phyloP scores from a whole-genome alignment of 2,329 filamentous ascomycete genomes.

The Apiospora malaysiana region DNA sequence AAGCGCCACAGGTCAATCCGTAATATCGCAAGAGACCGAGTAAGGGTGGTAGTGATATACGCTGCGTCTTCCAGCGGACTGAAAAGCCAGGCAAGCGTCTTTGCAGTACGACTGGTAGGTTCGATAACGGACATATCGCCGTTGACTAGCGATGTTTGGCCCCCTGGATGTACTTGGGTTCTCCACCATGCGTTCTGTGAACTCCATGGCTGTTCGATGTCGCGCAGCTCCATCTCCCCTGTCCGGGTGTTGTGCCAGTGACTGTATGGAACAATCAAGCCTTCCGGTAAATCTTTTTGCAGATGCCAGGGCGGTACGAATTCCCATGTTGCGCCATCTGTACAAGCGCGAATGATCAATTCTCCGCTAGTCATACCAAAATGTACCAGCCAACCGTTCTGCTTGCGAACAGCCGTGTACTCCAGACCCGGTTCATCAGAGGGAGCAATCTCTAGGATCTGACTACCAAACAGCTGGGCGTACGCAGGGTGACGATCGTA shows the following conservation, averaged over 20 bases:
- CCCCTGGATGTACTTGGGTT: neutral
- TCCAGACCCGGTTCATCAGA: constrained; percentile 2
- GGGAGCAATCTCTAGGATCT: neutral
- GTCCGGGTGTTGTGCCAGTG: constrained; percentile 1
- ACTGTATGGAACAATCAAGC: neutral
- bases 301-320: constrained; percentile 1
- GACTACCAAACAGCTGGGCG: neutral
- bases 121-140: neutral
- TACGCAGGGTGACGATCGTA: neutral
- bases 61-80: neutral
- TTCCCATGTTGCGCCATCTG: neutral
- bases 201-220: neutral
- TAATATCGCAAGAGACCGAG: neutral
- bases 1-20: neutral
- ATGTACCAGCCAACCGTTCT: neutral
- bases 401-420: constrained; percentile 2
- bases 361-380: neutral
- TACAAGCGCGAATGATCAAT: constrained; percentile 6
- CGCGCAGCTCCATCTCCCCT: neutral
- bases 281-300: neutral
- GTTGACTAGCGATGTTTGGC: neutral
- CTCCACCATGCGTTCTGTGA: neutral
- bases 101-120: neutral
- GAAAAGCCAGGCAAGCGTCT: neutral
- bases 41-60: neutral